phyloP scores from a whole-genome alignment of 768 basidiomycete genomes.

The Boletus sp. region DNA sequence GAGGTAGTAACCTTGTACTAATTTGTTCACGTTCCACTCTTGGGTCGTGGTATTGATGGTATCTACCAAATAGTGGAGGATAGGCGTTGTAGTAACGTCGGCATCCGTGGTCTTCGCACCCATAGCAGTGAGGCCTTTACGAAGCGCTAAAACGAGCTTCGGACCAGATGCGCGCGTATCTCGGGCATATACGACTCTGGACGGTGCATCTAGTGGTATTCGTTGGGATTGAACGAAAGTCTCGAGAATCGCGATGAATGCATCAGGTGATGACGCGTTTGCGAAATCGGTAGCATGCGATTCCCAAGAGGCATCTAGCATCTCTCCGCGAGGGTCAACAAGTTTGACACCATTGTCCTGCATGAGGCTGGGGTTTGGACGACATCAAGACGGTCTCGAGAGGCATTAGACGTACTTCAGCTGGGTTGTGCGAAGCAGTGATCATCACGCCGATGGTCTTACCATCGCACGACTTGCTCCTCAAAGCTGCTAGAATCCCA shows the following conservation, averaged over 20 bases:
- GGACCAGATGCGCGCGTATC: conserved; percentile 92
- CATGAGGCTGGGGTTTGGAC: conserved; percentile 4
- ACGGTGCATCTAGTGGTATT: conserved; percentile 77
- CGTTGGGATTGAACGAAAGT: conserved; percentile 58
- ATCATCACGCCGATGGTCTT: conserved; percentile 97
- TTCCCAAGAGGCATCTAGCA: conserved; percentile 96
- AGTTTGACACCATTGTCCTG: conserved; percentile 99
- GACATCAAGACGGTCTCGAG: neutral
- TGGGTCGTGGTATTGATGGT: conserved; percentile 83
- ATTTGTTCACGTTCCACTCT: conserved; percentile 77
- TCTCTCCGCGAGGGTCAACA: conserved; percentile 95
- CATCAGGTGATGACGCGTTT: conserved; percentile 74
- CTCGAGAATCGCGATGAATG: conserved; percentile 66
- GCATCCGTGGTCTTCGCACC: conserved; percentile 68
- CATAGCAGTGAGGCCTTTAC: conserved; percentile 79
- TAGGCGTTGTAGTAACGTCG: conserved; percentile 89
- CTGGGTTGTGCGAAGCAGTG: conserved; percentile 99
- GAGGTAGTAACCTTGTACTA: conserved; percentile 77
- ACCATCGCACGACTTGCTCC: conserved; percentile 91
- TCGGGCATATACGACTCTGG: conserved; percentile 84
- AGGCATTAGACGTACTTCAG: conserved; percentile 55
- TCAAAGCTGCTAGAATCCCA: conserved; percentile 82
- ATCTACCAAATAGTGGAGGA: conserved; percentile 92
- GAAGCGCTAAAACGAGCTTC: conserved; percentile 69
- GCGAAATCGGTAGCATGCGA: conserved; percentile 80